Percentiles rank a stretch among this genome's conserved stretches.
phyloP scores from a whole-genome alignment of 2,329 filamentous ascomycete species.

The Sphaerulina musiva region DNA sequence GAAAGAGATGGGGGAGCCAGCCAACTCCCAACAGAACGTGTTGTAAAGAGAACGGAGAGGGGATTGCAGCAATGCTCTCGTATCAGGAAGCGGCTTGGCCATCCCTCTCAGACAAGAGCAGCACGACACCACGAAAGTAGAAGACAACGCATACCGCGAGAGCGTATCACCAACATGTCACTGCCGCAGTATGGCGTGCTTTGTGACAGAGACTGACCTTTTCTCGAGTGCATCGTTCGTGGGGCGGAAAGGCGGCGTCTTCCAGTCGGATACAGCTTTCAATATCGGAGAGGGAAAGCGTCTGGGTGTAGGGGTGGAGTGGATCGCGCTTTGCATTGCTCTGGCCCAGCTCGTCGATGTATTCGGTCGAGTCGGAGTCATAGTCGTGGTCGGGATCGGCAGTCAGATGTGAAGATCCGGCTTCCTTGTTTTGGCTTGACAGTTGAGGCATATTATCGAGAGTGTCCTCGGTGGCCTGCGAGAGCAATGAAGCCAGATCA shows the following conservation, averaged over 20 bases:
- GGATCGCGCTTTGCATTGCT: constrained; percentile 42
- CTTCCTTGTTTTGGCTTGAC: constrained; percentile 21
- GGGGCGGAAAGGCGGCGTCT: constrained; percentile 51
- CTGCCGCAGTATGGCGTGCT: constrained; percentile 13
- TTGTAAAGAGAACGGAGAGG: background rate
- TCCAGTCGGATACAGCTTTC: constrained; percentile 57
- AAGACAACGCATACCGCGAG: constrained; percentile 27
- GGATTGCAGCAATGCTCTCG: background rate
- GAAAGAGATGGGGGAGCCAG: constrained; percentile 3
- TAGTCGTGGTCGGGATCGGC: constrained; percentile 2
- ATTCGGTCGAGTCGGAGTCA: constrained; percentile 10
- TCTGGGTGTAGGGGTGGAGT: constrained; percentile 66
- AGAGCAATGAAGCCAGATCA: constrained; percentile 31
- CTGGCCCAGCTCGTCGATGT: constrained; percentile 15
- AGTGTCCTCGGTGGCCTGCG: constrained; percentile 29
- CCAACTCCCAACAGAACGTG: constrained; percentile 1
- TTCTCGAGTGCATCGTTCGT: constrained; percentile 52
- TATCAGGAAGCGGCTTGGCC: background rate
- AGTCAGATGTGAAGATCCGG: background rate
- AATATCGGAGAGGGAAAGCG: constrained; percentile 61
- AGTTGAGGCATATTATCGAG: constrained; percentile 32
- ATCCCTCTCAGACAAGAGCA: constrained; percentile 13
- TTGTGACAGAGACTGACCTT: constrained; percentile 45
- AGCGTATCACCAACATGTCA: constrained; percentile 26
- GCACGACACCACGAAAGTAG: constrained; percentile 18